Conservation (phyloP, 352 stramenopile species). For the Phytophthora crassamura region DNA sequence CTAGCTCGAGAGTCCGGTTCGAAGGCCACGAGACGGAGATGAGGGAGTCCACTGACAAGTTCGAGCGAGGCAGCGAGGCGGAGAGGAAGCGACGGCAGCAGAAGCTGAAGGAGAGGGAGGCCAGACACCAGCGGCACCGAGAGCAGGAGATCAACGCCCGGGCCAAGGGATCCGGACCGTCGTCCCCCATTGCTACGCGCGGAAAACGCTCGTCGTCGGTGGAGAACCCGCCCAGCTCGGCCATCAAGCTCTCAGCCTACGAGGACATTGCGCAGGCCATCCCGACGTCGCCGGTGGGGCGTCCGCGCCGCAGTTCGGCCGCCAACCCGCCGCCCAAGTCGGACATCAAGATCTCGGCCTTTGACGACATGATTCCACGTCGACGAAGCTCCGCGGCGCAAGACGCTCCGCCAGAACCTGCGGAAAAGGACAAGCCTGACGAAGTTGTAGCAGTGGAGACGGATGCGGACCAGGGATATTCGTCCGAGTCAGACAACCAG, state of each 20-base stretch:
- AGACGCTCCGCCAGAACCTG: constrained; percentile 10
- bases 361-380: constrained; percentile 39
- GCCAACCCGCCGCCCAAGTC: constrained; percentile 49
- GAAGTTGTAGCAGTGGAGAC: not conserved
- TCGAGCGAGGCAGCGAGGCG: constrained; percentile 16
- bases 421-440: constrained; percentile 6
- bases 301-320: constrained; percentile 39
- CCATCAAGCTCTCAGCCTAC: constrained; percentile 36
- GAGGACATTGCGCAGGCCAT: constrained; percentile 31
- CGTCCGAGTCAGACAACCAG: constrained; percentile 14
- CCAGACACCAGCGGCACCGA: constrained; percentile 20
- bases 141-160: constrained; percentile 24
- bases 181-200: constrained; percentile 29
- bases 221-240: constrained; percentile 47
- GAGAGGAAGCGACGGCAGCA: constrained; percentile 30
- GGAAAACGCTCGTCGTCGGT: constrained; percentile 24
- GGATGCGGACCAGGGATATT: constrained; percentile 10
- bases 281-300: constrained; percentile 50
- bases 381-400: constrained; percentile 32
- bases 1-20: constrained; percentile 50
- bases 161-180: constrained; percentile 13
- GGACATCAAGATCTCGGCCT: constrained; percentile 55
- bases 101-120: constrained; percentile 16
- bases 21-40: constrained; percentile 30
- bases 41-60: constrained; percentile 14